Evolutionary conservation across 345 rosid species (phyloP).

Genomic region (Hibiscus syriacus): DNA sequence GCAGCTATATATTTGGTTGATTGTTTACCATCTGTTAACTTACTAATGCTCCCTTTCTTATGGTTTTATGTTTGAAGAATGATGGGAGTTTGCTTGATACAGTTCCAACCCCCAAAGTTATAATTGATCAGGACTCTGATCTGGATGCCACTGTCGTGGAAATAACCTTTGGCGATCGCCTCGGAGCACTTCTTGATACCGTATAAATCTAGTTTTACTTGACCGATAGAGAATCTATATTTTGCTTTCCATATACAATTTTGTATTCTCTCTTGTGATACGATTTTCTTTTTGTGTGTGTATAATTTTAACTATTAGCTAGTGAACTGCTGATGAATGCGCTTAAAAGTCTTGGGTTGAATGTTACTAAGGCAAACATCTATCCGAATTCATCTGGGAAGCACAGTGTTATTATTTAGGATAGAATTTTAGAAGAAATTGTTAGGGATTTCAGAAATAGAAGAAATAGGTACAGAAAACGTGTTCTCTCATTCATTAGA

Average conservation of each 20-base stretch:
- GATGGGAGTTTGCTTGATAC: slow-evolving; percentile 53
- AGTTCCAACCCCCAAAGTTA: slow-evolving; percentile 84
- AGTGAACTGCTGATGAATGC: slow-evolving; percentile 71
- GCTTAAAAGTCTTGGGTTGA: slow-evolving; percentile 80
- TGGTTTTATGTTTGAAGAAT: slow-evolving; percentile 15
- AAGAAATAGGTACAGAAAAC: no score
- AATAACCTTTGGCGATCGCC: slow-evolving; percentile 95
- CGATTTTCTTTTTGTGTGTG: background rate
- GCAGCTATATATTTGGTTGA: background rate
- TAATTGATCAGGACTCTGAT: slow-evolving; percentile 90
- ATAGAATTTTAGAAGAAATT: no score
- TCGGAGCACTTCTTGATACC: slow-evolving; percentile 92
- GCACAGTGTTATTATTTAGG: no score
- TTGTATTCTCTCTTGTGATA: background rate
- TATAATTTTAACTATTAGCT: slow-evolving; percentile 10
- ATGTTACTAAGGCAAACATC: slow-evolving; percentile 91
- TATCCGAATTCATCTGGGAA: slow-evolving; percentile 90
- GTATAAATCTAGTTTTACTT: slow-evolving; percentile 27
- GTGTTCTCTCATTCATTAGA: no score
- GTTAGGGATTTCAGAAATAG: no score
- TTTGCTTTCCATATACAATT: background rate
- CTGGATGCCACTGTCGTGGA: slow-evolving; percentile 82
- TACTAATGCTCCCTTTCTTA: slow-evolving; percentile 6
- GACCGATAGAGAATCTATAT: background rate
- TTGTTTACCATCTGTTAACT: background rate